phyloP scores from a whole-genome alignment of 1,284 basidiomycete genomes.

The Caloboletus firmus region DNA sequence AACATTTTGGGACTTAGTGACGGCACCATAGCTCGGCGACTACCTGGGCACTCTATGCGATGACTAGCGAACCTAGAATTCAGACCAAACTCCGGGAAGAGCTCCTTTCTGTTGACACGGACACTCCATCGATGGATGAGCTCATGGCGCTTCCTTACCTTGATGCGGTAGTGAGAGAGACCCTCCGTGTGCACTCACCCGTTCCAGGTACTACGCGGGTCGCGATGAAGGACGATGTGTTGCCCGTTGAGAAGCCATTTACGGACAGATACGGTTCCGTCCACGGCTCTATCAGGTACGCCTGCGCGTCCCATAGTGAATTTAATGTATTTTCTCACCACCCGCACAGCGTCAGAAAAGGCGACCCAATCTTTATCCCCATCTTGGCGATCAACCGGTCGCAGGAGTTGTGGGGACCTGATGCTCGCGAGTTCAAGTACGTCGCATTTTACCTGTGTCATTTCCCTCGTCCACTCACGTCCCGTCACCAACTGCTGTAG shows the following conservation, averaged over 20 bases:
- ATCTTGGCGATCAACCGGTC: conserved; percentile 42
- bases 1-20: neutral
- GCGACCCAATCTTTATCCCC: conserved; percentile 40
- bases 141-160: conserved; percentile 60
- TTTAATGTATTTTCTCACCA: neutral
- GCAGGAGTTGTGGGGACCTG: conserved; percentile 46
- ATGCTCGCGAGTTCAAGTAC: conserved; percentile 38
- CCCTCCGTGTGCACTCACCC: conserved; percentile 39
- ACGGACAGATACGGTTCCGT: conserved; percentile 42
- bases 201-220: conserved; percentile 57
- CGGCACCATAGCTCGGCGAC: conserved; percentile 43
- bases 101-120: conserved; percentile 46
- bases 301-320: neutral
- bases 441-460: neutral
- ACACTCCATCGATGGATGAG: conserved; percentile 59
- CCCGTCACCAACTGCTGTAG: conserved; percentile 22
- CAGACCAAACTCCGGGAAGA: conserved; percentile 75
- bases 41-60: conserved; percentile 64
- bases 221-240: conserved; percentile 52
- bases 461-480: neutral
- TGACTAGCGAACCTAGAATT: conserved; percentile 52
- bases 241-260: conserved; percentile 53
- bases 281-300: conserved; percentile 28
- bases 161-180: conserved; percentile 19
- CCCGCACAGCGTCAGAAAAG: conserved; percentile 37